These are phyloP conservation scores for Ogataea haglerorum DNA, from an alignment of 805 yeast species.

Conservation along the genomic window DNA sequence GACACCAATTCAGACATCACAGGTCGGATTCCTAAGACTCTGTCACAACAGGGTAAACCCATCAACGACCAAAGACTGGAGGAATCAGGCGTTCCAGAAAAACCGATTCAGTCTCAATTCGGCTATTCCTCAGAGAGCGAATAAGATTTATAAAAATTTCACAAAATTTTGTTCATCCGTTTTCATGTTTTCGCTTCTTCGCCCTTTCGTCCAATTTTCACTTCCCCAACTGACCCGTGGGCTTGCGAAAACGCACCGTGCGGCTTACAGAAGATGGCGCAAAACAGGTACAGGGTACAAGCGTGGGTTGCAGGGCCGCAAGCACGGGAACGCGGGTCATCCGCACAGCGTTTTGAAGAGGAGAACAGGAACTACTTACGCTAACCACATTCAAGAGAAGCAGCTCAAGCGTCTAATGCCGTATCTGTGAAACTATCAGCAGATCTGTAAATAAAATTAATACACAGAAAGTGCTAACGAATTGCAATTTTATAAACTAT, in stretches of 20 bases:
- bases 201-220: constrained; percentile 16
- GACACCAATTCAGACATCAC: too few species aligned
- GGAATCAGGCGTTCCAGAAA: too few species aligned
- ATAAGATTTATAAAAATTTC: constrained; percentile 1
- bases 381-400: constrained; percentile 52
- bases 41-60: too few species aligned
- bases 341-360: constrained; percentile 55
- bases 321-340: constrained; percentile 93
- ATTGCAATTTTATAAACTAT: neutral
- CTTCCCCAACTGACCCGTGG: constrained; percentile 22
- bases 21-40: too few species aligned
- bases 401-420: constrained; percentile 58
- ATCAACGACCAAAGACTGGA: too few species aligned
- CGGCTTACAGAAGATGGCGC: constrained; percentile 84
- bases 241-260: constrained; percentile 74
- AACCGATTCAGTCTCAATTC: neutral
- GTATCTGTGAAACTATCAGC: constrained; percentile 24
- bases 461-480: constrained; percentile 2
- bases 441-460: neutral
- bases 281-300: constrained; percentile 66
- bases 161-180: neutral
- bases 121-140: constrained; percentile 7
- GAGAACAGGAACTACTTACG: constrained; percentile 57
- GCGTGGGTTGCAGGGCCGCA: constrained; percentile 78
- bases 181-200: constrained; percentile 14